A percentile compares a stretch with the other conserved stretches of the same genome.
These are phyloP conservation scores for Leishmania turanica DNA, from an alignment of 208 protist genomes.

Conservation along the genomic window DNA sequence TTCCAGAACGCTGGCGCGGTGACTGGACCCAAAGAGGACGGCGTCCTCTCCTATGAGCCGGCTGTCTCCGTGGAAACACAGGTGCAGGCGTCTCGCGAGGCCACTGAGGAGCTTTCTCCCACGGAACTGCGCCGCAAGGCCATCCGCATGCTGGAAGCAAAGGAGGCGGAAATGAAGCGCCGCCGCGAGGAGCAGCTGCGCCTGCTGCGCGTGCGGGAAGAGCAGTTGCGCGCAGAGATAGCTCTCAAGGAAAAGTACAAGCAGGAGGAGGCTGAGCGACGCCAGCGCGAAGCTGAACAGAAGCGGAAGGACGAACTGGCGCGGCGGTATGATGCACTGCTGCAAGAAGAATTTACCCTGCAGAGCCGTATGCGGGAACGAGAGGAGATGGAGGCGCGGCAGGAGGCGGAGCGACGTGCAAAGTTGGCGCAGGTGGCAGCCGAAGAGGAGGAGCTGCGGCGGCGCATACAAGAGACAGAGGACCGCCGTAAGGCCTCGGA, in stretches of 20 bases:
- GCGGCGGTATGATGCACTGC: conserved; percentile 38
- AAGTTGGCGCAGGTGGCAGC: conserved; percentile 54
- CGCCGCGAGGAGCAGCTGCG: conserved; percentile 43
- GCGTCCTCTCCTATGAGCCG: conserved; percentile 30
- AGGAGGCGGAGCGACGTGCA: conserved; percentile 41
- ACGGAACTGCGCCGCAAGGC: conserved; percentile 58
- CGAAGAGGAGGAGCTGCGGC: conserved; percentile 69
- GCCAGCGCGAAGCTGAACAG: conserved; percentile 36
- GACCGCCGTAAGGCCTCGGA: conserved; percentile 41
- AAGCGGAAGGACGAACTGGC: conserved; percentile 36
- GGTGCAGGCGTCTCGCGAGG: conserved; percentile 1
- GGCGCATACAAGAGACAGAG: conserved; percentile 55
- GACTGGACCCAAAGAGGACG: conserved; percentile 14
- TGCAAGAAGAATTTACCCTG: conserved; percentile 45
- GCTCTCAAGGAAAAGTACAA: conserved; percentile 59
- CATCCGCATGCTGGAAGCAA: conserved; percentile 74
- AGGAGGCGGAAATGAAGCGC: conserved; percentile 52
- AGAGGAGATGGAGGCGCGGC: conserved; percentile 24
- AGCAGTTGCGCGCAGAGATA: conserved; percentile 33
- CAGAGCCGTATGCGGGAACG: conserved; percentile 38
- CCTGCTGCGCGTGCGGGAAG: conserved; percentile 40
- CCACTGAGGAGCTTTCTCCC: conserved; percentile 6
- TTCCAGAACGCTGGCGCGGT: too few species aligned
- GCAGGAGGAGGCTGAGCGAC: conserved; percentile 47
- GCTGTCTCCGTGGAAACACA: conserved; percentile 21